A percentile compares a stretch with the other conserved stretches of the same genome.
Conservation (phyloP, 495 filamentous ascomycete species). For the Penicillium steckii region DNA sequence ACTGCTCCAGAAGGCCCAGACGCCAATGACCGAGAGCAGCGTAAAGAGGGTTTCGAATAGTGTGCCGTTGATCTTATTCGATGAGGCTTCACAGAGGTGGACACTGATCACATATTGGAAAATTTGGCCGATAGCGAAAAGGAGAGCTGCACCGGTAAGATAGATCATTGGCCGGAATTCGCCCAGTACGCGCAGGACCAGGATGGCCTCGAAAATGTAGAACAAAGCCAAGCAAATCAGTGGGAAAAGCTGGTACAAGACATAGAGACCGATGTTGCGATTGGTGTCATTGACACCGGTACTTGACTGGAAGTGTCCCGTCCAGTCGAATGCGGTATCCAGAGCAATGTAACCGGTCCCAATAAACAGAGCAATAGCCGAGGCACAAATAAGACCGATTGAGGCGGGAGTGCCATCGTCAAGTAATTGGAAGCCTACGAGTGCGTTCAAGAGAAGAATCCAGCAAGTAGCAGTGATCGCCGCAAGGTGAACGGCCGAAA, state of each 20-base stretch:
- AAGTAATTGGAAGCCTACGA: conserved; percentile 89
- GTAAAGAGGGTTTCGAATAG: conserved; percentile 95
- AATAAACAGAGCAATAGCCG: conserved; percentile 71
- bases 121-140: conserved; percentile 90
- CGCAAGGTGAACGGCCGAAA: conserved; percentile 90
- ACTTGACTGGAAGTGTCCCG: conserved; percentile 66
- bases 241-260: conserved; percentile 88
- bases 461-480: conserved; percentile 84
- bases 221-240: conserved; percentile 84
- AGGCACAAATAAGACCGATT: conserved; percentile 68
- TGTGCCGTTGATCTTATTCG: conserved; percentile 86
- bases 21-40: conserved; percentile 69
- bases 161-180: conserved; percentile 91
- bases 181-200: conserved; percentile 81
- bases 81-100: conserved; percentile 79
- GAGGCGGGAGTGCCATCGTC: conserved; percentile 92
- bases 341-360: conserved; percentile 95
- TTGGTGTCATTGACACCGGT: conserved; percentile 50
- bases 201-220: conserved; percentile 74
- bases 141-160: conserved; percentile 65
- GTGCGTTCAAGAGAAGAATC: conserved; percentile 87
- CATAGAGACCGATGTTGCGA: conserved; percentile 83
- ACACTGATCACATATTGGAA: conserved; percentile 94
- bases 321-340: conserved; percentile 88
- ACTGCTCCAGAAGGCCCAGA: conserved; percentile 98